These are phyloP conservation scores for Celoporthe dispersa DNA, from an alignment of 2,329 filamentous ascomycete species.

Conservation along the genomic window DNA sequence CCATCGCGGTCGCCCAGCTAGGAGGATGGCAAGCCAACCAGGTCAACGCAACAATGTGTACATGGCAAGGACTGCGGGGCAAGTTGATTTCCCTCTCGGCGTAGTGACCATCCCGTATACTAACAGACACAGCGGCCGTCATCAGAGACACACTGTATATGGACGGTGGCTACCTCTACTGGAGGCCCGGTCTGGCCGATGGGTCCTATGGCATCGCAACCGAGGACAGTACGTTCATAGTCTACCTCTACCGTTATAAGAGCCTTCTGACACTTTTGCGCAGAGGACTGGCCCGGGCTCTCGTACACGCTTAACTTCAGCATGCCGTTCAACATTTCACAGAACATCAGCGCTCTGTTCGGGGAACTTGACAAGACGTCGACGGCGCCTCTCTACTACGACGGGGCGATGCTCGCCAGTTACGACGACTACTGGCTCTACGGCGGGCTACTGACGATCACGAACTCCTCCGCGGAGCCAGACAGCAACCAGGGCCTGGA, in stretches of 20 bases:
- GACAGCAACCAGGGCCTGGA: conserved; percentile 46
- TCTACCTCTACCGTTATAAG: not conserved
- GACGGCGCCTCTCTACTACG: conserved; percentile 57
- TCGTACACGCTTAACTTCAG: conserved; percentile 65
- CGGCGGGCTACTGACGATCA: conserved; percentile 56
- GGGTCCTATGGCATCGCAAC: conserved; percentile 40
- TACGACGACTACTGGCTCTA: conserved; percentile 67
- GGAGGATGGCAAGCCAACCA: conserved; percentile 55
- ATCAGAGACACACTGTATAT: conserved; percentile 67
- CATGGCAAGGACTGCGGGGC: conserved; percentile 56
- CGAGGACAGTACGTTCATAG: conserved; percentile 47
- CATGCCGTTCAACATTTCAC: conserved; percentile 54
- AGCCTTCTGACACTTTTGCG: not conserved
- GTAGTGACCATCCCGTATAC: conserved; percentile 5
- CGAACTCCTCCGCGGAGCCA: conserved; percentile 43
- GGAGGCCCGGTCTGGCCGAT: conserved; percentile 54
- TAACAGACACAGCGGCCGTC: conserved; percentile 52
- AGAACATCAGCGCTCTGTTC: conserved; percentile 60
- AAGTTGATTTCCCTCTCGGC: conserved; percentile 22
- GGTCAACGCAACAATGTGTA: conserved; percentile 63
- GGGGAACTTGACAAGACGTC: conserved; percentile 40
- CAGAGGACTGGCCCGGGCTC: conserved; percentile 57
- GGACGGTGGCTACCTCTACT: conserved; percentile 64
- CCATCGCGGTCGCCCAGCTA: conserved; percentile 46
- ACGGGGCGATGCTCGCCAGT: conserved; percentile 69